Percentiles rank a stretch among this genome's conserved stretches.
phyloP scores from a whole-genome alignment of 2,329 filamentous ascomycete genomes.

The Phialophora expanda region DNA sequence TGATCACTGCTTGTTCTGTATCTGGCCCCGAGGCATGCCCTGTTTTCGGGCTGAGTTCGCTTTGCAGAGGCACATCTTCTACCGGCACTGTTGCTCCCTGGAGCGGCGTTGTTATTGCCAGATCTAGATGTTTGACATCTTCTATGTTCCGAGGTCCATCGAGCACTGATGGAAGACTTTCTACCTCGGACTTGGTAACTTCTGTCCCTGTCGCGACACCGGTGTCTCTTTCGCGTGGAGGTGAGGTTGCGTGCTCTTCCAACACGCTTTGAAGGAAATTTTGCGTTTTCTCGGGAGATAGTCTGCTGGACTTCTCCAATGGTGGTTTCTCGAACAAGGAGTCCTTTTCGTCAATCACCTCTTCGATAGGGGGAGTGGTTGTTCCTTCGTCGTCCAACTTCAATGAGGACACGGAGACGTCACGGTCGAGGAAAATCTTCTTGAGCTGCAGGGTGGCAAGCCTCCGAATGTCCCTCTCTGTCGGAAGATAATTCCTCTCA shows the following conservation, averaged over 20 bases:
- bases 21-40: neutral
- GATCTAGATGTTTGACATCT: slow-evolving; percentile 65
- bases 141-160: slow-evolving; percentile 50
- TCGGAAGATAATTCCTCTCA: slow-evolving; percentile 87
- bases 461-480: slow-evolving; percentile 93
- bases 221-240: slow-evolving; percentile 25
- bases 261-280: slow-evolving; percentile 69
- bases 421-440: slow-evolving; percentile 88
- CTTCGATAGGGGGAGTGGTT: slow-evolving; percentile 56
- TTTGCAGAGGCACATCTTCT: slow-evolving; percentile 11
- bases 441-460: slow-evolving; percentile 90
- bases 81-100: slow-evolving; percentile 15
- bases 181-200: slow-evolving; percentile 31
- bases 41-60: neutral
- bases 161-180: slow-evolving; percentile 32
- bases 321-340: slow-evolving; percentile 42
- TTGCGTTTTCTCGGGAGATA: slow-evolving; percentile 67
- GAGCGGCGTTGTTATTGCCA: slow-evolving; percentile 49
- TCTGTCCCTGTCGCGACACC: slow-evolving; percentile 13
- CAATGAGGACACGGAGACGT: slow-evolving; percentile 78
- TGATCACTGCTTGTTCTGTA: neutral
- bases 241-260: slow-evolving; percentile 61
- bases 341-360: slow-evolving; percentile 42
- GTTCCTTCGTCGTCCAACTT: slow-evolving; percentile 69
- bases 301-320: slow-evolving; percentile 49